Base-by-base conservation (phyloP, 805 yeast genomes). In the Pichia gijzeniarum region DNA sequence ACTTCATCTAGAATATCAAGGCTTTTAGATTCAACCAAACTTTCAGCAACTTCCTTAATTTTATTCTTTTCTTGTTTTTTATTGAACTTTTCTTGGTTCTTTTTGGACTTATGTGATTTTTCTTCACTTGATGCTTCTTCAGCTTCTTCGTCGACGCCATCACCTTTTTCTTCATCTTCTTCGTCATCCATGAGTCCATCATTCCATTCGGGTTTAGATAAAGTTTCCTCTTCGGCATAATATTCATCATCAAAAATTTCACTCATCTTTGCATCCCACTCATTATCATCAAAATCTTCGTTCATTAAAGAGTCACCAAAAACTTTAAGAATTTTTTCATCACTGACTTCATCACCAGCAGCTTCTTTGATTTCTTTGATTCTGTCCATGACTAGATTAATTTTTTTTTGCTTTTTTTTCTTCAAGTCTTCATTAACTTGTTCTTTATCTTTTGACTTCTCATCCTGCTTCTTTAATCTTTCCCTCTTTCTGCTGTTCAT, bases 191-290 rank as follows among this genome's bases (percentile, higher is more conserved):
- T 42, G 14, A 44, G 35, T 47, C 76, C 81, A 48, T 77, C 79
- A 38, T 68, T 76, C 81, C 85, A 80, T 22, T 72, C 72, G n/a
- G 90, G 89, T 54, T 80, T 82, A 8, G 58, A 63, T 5, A 46
- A 10, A 22, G 60, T 68, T 14, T 66, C 73, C 34, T 72, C 71
- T 34, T 72, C 79, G 10, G 70, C 70, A 55, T 90, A 89, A 60
- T 76, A 90, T 47, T 82, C 87, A 40, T 90, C 96, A 58, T 88
- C 77, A 61, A 93, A 93, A 28, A 91, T 77, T 59, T 85, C 84
- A 39, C 83, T 78, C 82, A 93, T 80, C 50, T 86, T 80, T 47
- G 64, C 68, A 62, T 93, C 98, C 98, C 98, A 93, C 50, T 87
- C 95, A 22, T 82, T 76, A 57, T 84, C 88, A 53, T 86, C 88